phyloP scores from a whole-genome alignment of 257 asterid genomes.

The Nicotiana attenuata region DNA sequence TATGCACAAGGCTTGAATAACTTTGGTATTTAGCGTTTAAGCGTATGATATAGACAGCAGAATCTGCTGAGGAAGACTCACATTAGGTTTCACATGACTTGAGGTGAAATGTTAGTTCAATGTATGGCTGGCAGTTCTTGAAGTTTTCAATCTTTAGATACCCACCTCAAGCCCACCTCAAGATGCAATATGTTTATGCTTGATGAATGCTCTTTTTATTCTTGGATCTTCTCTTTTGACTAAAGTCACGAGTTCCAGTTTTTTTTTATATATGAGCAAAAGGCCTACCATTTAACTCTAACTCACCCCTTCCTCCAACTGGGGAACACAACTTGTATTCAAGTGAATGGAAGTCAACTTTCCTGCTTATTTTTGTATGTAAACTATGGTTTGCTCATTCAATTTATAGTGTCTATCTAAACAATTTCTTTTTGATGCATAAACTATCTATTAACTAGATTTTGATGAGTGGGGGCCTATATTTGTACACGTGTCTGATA shows the following conservation, averaged over 20 bases:
- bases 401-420: background rate
- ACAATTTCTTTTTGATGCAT: background rate
- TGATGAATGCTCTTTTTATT: background rate
- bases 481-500: background rate
- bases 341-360: background rate
- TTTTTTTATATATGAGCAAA: background rate
- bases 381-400: background rate
- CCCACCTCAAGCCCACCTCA: background rate
- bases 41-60: background rate
- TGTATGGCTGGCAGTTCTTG: background rate
- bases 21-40: constrained; percentile 6
- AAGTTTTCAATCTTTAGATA: background rate
- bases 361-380: background rate
- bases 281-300: background rate
- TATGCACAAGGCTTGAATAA: background rate
- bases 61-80: background rate
- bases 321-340: background rate
- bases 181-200: background rate
- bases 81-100: background rate
- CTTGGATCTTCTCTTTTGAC: constrained; percentile 2
- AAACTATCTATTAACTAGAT: constrained; percentile 4
- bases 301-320: background rate
- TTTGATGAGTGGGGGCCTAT: background rate
- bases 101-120: background rate
- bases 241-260: background rate